Conservation (phyloP, 768 basidiomycete genomes). For the Leccinellum luteum region DNA sequence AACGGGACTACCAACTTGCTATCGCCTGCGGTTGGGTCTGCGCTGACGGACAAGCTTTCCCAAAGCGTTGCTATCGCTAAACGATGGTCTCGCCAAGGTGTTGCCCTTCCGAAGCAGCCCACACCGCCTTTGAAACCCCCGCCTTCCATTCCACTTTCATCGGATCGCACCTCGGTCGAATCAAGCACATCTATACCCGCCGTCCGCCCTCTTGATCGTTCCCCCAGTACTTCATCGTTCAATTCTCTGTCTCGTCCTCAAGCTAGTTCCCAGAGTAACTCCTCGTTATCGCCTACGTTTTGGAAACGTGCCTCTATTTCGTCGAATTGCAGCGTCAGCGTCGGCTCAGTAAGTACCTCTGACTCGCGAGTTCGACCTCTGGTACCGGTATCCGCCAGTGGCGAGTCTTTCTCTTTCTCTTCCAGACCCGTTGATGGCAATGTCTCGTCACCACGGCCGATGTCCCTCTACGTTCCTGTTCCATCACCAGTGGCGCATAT, state of each 20-base stretch:
- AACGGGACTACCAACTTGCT: neutral
- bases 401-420: conserved; percentile 13
- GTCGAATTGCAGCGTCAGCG: conserved; percentile 47
- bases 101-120: conserved; percentile 46
- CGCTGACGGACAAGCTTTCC: conserved; percentile 29
- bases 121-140: conserved; percentile 62
- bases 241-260: conserved; percentile 26
- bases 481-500: conserved; percentile 12
- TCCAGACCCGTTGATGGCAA: conserved; percentile 3
- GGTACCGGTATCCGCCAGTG: conserved; percentile 6
- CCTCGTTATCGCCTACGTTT: conserved; percentile 48
- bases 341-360: conserved; percentile 41
- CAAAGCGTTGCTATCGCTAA: conserved; percentile 30
- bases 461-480: conserved; percentile 20
- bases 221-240: conserved; percentile 39
- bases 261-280: conserved; percentile 41
- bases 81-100: conserved; percentile 55
- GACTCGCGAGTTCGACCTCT: conserved; percentile 33
- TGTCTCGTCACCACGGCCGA: conserved; percentile 13
- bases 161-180: conserved; percentile 23
- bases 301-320: conserved; percentile 53
- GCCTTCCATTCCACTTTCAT: conserved; percentile 42
- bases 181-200: conserved; percentile 28
- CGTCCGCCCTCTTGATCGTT: conserved; percentile 32
- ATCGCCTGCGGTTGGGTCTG: neutral